A percentile compares a stretch with the other conserved stretches of the same genome.
Conservation (phyloP, 176 grass and related monocot genomes). For the Ensete glaucum region DNA sequence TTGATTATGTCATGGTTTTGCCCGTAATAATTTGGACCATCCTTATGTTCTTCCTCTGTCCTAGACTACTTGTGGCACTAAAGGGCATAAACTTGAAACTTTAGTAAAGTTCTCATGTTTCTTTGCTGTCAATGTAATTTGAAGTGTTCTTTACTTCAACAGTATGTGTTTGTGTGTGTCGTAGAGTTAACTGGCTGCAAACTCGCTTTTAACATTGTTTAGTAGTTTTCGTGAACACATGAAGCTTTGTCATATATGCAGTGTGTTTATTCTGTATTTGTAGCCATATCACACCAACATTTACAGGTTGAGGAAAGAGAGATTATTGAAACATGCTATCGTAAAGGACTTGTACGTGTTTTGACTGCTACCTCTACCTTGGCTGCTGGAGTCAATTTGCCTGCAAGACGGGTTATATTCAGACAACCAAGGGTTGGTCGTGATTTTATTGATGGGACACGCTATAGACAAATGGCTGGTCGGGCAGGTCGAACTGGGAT, state of each 20-base stretch:
- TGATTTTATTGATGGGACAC: constrained; percentile 95
- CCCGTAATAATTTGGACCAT: too few relatives aligned
- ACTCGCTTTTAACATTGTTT: not conserved
- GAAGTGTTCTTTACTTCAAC: too few relatives aligned
- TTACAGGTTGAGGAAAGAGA: constrained; percentile 93
- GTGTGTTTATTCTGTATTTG: not conserved
- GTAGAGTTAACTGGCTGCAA: too few relatives aligned
- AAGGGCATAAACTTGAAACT: too few relatives aligned
- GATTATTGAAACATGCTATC: constrained; percentile 90
- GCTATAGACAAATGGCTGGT: constrained; percentile 96
- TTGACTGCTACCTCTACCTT: constrained; percentile 95
- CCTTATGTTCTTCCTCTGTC: too few relatives aligned
- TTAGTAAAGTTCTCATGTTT: too few relatives aligned
- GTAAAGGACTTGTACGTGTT: constrained; percentile 80
- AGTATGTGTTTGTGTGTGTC: too few relatives aligned
- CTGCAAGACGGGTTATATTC: constrained; percentile 93
- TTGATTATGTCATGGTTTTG: too few relatives aligned
- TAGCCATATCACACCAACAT: not conserved
- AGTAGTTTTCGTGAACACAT: not conserved
- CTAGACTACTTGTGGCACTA: too few relatives aligned
- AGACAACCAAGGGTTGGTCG: constrained; percentile 80
- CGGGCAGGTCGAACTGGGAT: constrained; percentile 97
- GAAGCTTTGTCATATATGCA: not conserved
- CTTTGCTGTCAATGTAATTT: too few relatives aligned
- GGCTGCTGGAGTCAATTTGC: constrained; percentile 97